A percentile compares a stretch with the other conserved stretches of the same genome.
Conservation (phyloP, 768 basidiomycete species). For the Pleurotus eryngii region DNA sequence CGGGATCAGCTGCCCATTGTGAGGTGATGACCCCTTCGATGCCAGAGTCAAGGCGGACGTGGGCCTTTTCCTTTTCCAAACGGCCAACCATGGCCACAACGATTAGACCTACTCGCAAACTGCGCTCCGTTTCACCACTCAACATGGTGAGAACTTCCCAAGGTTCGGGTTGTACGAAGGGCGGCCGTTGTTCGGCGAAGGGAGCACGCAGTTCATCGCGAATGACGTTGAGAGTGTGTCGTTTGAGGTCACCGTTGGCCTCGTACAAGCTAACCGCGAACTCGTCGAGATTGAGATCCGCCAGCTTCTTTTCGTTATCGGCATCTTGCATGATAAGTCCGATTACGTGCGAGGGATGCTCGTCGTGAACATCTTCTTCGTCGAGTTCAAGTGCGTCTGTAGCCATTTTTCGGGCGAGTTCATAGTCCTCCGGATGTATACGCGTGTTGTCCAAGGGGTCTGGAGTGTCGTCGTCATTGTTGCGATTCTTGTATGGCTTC, state of each 20-base stretch:
- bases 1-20: conserved; percentile 54
- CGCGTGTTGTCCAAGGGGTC: conserved; percentile 95
- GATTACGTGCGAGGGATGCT: conserved; percentile 89
- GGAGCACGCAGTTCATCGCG: conserved; percentile 80
- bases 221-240: conserved; percentile 86
- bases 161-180: conserved; percentile 59
- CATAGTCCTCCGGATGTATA: conserved; percentile 97
- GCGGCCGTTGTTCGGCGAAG: conserved; percentile 69
- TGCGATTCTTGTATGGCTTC: conserved; percentile 61
- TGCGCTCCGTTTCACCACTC: conserved; percentile 83
- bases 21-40: conserved; percentile 77
- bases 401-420: conserved; percentile 97
- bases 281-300: conserved; percentile 91
- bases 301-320: conserved; percentile 75
- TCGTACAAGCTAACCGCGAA: conserved; percentile 91
- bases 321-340: conserved; percentile 79
- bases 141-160: conserved; percentile 95
- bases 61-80: conserved; percentile 45
- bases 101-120: conserved; percentile 75
- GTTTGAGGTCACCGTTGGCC: conserved; percentile 80
- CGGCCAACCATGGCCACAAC: conserved; percentile 73
- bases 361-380: conserved; percentile 91
- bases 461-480: conserved; percentile 64
- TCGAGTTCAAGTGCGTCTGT: conserved; percentile 96
- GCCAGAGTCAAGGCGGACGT: conserved; percentile 87